phyloP scores from a whole-genome alignment of 306 rosid species.

The Quercus bicolor region DNA sequence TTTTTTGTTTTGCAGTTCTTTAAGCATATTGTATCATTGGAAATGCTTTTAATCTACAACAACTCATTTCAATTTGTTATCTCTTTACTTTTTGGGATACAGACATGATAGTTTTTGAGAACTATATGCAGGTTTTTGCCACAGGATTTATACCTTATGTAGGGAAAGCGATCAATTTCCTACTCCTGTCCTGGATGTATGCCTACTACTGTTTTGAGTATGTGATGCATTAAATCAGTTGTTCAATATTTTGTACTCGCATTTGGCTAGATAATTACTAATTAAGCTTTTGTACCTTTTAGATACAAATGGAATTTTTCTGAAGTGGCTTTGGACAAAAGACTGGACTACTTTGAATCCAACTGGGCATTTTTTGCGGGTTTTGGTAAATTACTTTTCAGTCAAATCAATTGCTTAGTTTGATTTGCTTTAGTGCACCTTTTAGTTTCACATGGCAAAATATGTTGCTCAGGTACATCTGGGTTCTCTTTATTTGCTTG shows the following conservation, averaged over 20 bases:
- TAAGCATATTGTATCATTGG: neutral
- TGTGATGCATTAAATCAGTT: slow-evolving; percentile 31
- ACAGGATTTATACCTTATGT: slow-evolving; percentile 75
- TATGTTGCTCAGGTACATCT: slow-evolving; percentile 4
- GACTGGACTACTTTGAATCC: slow-evolving; percentile 83
- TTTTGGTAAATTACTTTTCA: slow-evolving; percentile 53
- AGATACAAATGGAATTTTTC: slow-evolving; percentile 95
- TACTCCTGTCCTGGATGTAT: slow-evolving; percentile 94
- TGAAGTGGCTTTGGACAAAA: slow-evolving; percentile 68
- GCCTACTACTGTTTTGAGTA: slow-evolving; percentile 98
- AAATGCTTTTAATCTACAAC: slow-evolving; percentile 17
- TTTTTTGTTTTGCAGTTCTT: slow-evolving; percentile 1
- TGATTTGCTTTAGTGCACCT: slow-evolving; percentile 2
- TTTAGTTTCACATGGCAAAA: slow-evolving; percentile 13
- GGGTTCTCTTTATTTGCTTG: slow-evolving; percentile 2
- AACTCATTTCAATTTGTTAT: neutral
- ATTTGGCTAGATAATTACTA: slow-evolving; percentile 13
- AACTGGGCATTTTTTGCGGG: slow-evolving; percentile 94
- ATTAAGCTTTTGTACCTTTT: slow-evolving; percentile 19
- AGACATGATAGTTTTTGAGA: slow-evolving; percentile 25
- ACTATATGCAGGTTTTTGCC: slow-evolving; percentile 61
- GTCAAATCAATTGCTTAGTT: slow-evolving; percentile 4
- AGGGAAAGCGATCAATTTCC: slow-evolving; percentile 73
- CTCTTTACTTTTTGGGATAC: slow-evolving; percentile 12
- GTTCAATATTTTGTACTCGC: slow-evolving; percentile 16